These are phyloP conservation scores for Melaleuca alternifolia DNA, from an alignment of 345 rosid genomes.

Conservation along the genomic window DNA sequence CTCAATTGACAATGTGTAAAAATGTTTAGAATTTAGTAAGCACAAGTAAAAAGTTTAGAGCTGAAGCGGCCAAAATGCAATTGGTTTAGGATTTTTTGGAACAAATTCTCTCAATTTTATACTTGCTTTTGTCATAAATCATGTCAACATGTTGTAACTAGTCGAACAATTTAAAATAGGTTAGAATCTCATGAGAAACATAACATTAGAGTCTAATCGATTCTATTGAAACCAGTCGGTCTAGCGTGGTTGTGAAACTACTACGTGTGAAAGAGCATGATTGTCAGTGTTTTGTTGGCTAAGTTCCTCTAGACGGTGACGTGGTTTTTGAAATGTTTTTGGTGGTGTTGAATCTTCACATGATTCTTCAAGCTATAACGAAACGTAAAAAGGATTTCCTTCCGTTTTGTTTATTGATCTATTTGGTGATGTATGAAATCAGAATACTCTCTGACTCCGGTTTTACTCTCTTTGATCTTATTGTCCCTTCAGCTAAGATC, in stretches of 20 bases:
- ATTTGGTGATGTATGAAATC: neutral
- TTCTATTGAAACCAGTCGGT: fast-evolving
- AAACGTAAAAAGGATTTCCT: neutral
- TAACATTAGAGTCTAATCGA: neutral
- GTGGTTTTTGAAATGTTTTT: neutral
- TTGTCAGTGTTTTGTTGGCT: neutral
- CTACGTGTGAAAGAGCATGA: neutral
- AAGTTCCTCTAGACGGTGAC: neutral
- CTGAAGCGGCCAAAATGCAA: too few relatives aligned
- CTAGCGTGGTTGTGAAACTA: neutral
- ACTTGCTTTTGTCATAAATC: neutral
- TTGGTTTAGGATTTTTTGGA: too few relatives aligned
- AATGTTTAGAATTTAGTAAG: too few relatives aligned
- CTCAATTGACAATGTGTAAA: too few relatives aligned
- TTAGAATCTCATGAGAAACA: neutral
- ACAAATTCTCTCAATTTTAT: too few relatives aligned
- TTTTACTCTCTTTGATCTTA: neutral
- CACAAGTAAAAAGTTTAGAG: too few relatives aligned
- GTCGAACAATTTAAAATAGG: neutral
- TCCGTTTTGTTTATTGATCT: neutral
- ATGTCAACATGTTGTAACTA: neutral
- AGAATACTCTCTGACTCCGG: neutral
- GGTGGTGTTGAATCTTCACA: neutral
- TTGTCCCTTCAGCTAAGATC: neutral
- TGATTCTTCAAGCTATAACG: neutral